Base-by-base conservation (phyloP, 345 rosid genomes). In the Capsella bursapastoris region DNA sequence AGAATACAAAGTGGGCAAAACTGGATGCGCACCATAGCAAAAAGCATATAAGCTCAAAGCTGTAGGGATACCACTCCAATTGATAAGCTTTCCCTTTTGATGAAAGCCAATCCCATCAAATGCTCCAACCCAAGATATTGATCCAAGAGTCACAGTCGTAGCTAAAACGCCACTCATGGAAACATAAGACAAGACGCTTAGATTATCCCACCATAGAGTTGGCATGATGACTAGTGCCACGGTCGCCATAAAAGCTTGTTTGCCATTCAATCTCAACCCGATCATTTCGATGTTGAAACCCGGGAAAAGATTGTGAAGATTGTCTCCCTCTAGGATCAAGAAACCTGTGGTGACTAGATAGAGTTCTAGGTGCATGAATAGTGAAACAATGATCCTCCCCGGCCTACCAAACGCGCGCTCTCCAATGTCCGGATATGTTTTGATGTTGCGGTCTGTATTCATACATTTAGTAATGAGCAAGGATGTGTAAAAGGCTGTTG, bases 151-250 rank as follows among this genome's bases (percentile, higher is more conserved):
- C n/a, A 84, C 18, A 4, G 61, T 14, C 38, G 83, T 78, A 34
- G 88, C 79, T 9, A 83, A 53, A 25, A 86, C 83, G 7, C 87
- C 85, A 7, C 85, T 75, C 55, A 83, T 82, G 0, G 90, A 84
- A 22, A 86, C 78, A 81, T 81, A 86, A 6, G 85, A 82, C 27
- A 84, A 44, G n/a, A 68, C 48, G 6, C 80, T 70, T 16, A 83
- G 31, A 65, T 81, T 74, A 31, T 81, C 80, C 50, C 85, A 58
- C 80, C 75, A 84, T 50, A 83, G 40, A 18, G 86, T 76, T 31
- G 85, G 88, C 78, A 75, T 75, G 14, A 86, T 83, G 28, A 78
- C 18, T 2, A 82, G 16, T 0, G 82, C 76, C 0, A 79, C 64
- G 40, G 83, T 64, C 6, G 81, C 66, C 47, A 80, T 63, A 66